These are phyloP conservation scores for Pyrus hybrid DNA, from an alignment of 331 rosid species.

Conservation along the genomic window DNA sequence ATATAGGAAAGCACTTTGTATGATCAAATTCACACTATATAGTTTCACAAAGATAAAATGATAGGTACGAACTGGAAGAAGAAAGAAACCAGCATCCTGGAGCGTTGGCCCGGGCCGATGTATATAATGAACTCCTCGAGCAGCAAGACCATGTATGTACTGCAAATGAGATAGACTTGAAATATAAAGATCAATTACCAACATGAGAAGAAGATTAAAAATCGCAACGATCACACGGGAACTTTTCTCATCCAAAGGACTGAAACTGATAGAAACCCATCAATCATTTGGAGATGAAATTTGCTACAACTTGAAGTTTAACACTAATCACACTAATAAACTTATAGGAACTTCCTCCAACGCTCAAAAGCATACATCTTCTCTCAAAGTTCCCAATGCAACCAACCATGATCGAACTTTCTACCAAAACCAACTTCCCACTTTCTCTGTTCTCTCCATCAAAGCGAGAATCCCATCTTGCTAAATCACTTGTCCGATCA, in stretches of 20 bases:
- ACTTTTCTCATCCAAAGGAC: neutral
- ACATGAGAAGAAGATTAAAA: neutral
- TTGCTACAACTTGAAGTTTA: neutral
- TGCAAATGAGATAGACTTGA: constrained; percentile 30
- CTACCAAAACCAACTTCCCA: constrained; percentile 3
- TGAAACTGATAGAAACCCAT: neutral
- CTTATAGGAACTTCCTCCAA: neutral
- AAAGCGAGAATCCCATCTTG: neutral
- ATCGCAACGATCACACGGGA: neutral
- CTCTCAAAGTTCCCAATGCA: constrained; percentile 11
- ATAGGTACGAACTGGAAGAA: constrained; percentile 71
- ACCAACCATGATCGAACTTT: constrained; percentile 25
- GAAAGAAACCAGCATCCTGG: constrained; percentile 79
- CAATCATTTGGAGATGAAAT: neutral
- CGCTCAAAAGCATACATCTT: constrained; percentile 14
- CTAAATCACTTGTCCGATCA: neutral
- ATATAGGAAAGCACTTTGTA: constrained; percentile 10
- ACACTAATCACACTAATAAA: neutral
- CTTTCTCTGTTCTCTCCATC: neutral
- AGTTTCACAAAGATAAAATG: neutral
- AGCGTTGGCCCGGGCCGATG: constrained; percentile 89
- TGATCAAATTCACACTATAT: neutral
- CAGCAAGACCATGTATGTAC: constrained; percentile 97
- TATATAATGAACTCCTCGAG: constrained; percentile 91
- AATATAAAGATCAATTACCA: constrained; percentile 4